Conservation (phyloP, 305 asterid genomes). For the Fraxinus platypoda region DNA sequence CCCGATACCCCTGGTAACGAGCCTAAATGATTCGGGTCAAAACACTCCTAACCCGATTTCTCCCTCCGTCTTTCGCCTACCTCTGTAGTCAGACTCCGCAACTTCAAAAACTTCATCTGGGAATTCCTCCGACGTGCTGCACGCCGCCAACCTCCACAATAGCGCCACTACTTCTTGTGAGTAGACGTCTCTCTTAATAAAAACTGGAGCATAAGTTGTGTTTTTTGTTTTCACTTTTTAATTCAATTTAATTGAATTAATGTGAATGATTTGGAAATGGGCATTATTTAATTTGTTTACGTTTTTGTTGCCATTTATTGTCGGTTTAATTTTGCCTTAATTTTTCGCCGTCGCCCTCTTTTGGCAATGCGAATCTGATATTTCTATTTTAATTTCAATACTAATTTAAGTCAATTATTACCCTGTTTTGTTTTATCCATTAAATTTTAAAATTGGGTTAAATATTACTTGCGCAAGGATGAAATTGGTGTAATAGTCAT, state of each 20-base stretch:
- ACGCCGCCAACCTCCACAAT: slow-evolving; percentile 3
- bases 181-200: slow-evolving; percentile 1
- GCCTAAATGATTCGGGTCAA: slow-evolving; percentile 11
- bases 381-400: slow-evolving; percentile 1
- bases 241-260: neutral
- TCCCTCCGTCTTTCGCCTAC: neutral
- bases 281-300: neutral
- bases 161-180: neutral
- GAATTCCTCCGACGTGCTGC: slow-evolving; percentile 23
- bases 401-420: slow-evolving; percentile 6
- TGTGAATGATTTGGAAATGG: slow-evolving; percentile 4
- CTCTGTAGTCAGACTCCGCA: neutral
- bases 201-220: neutral
- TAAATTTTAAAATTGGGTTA: neutral
- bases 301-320: neutral
- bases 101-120: neutral
- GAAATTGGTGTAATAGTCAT: neutral
- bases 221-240: neutral
- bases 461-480: neutral
- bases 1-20: neutral
- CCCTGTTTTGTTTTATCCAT: slow-evolving; percentile 6
- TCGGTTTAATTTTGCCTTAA: neutral
- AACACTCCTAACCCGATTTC: slow-evolving; percentile 14
- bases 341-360: neutral
- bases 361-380: neutral